Evolutionary conservation across 768 basidiomycete genomes (phyloP), one percentile per base, ranked within the genome.

Genomic region (Mycena vitilis): DNA sequence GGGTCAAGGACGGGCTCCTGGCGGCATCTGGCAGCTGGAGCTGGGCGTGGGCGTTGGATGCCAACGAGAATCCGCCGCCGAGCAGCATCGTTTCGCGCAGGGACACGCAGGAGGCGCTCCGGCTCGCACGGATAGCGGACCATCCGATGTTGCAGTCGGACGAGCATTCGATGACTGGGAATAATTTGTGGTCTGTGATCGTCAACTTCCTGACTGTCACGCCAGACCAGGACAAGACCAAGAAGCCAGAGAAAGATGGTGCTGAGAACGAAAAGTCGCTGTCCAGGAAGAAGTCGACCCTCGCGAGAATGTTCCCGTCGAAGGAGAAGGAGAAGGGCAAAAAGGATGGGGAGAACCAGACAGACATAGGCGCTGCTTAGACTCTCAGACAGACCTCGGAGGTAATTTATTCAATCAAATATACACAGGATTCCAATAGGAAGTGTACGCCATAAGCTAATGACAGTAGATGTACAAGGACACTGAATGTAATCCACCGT

Each of bases 41-140:
- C 36, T 95, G 94, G 91, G 89, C 90, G 22, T 98, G 93, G 95
- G 95, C 91, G 8, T 78, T 95, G 64, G 91, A 94, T 68, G 88
- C 84, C 18, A 82, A 87, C 58, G 96, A 98, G 79, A 83, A 85
- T 22, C 97, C 97, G 4, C 97, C 97, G 5, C 93, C 96, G 4
- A 94, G 92, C 73, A 96, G 95, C 60, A 95, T 98, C 72, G 93
- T 94, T 38, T 90, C 93, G n/a, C 83, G 96, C 64, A 81, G 95
- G 60, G 96, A 99, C 74, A 96, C 95, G 7, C 82, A 84, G 45
- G 94, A 95, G 80, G 94, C 94, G 12, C 82, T 89, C 30, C 82
- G 86, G 73, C 81, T 95, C 47, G 93, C 92, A 30, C 86, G 85
- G 58, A 84, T 94, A 42, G 94, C 94, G 7, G 94, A 95, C 75